These are phyloP conservation scores for Prunus dulcis DNA, from an alignment of 306 rosid species.

Conservation along the genomic window DNA sequence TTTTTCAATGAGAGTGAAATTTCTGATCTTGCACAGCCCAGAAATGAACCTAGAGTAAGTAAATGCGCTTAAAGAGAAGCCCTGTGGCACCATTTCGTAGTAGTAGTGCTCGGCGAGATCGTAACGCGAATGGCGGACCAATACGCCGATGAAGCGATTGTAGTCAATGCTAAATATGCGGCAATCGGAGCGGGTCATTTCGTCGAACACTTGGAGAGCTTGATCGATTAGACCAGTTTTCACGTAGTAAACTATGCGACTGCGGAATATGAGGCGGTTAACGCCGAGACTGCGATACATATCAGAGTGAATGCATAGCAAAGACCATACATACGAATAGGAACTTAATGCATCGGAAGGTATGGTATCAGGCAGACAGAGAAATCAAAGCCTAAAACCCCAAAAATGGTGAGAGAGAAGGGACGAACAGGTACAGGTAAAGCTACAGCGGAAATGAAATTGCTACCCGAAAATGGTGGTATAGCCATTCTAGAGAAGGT, in stretches of 20 bases:
- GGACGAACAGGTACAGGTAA: background rate
- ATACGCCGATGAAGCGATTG: conserved; percentile 86
- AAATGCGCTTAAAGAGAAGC: conserved; percentile 76
- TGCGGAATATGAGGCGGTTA: conserved; percentile 71
- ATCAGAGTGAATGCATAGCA: conserved; percentile 62
- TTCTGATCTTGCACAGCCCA: conserved; percentile 53
- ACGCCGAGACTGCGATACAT: conserved; percentile 77
- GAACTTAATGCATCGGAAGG: conserved; percentile 15
- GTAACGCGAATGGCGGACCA: conserved; percentile 63
- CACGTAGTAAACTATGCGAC: conserved; percentile 53
- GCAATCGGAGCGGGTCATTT: conserved; percentile 79
- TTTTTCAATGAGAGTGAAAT: conserved; percentile 49
- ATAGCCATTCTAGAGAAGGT: background rate
- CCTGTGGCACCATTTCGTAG: conserved; percentile 58
- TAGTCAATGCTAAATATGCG: conserved; percentile 71
- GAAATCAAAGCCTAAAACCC: background rate
- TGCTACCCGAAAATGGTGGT: background rate
- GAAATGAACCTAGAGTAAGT: conserved; percentile 91
- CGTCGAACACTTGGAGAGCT: conserved; percentile 74
- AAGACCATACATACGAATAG: background rate
- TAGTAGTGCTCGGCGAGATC: conserved; percentile 76
- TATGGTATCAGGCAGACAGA: background rate
- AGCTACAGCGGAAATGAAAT: background rate
- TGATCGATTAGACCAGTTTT: conserved; percentile 70
- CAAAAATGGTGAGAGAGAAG: background rate